Conservation (phyloP, 78 protist genomes). For the Isochrysis galbana region DNA sequence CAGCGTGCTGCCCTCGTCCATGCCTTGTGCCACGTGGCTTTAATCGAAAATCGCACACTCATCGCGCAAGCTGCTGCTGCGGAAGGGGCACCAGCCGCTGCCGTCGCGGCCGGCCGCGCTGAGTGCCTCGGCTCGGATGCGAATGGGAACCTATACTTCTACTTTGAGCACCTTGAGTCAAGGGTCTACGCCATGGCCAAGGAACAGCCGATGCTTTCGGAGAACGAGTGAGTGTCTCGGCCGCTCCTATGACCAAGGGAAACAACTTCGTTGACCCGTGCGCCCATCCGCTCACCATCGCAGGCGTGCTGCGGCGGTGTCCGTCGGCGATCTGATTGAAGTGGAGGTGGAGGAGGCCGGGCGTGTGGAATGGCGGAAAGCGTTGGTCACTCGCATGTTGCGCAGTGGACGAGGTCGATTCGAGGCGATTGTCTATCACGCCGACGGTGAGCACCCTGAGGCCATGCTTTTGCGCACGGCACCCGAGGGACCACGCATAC, state of each 20-base stretch:
- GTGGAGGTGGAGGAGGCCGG: not conserved
- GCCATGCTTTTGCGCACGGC: no score
- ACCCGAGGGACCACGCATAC: no score
- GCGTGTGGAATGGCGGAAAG: not conserved
- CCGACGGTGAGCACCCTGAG: no score
- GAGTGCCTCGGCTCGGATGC: not conserved
- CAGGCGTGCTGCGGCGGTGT: not conserved
- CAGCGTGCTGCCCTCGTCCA: not conserved
- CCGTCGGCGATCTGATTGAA: not conserved
- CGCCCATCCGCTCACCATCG: no score
- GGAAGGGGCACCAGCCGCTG: not conserved
- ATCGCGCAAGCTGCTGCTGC: not conserved
- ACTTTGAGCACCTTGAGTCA: not conserved
- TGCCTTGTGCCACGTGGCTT: not conserved
- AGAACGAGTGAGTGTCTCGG: no score
- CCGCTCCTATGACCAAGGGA: no score
- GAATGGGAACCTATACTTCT: not conserved
- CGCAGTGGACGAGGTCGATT: not conserved
- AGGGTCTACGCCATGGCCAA: not conserved
- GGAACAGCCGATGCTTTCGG: no score
- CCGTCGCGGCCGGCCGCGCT: not conserved
- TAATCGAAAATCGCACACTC: not conserved
- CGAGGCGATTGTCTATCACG: not conserved
- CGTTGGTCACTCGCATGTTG: not conserved
- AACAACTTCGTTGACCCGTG: no score